phyloP scores from a whole-genome alignment of 306 rosid species.

The Clitoria ternatea region DNA sequence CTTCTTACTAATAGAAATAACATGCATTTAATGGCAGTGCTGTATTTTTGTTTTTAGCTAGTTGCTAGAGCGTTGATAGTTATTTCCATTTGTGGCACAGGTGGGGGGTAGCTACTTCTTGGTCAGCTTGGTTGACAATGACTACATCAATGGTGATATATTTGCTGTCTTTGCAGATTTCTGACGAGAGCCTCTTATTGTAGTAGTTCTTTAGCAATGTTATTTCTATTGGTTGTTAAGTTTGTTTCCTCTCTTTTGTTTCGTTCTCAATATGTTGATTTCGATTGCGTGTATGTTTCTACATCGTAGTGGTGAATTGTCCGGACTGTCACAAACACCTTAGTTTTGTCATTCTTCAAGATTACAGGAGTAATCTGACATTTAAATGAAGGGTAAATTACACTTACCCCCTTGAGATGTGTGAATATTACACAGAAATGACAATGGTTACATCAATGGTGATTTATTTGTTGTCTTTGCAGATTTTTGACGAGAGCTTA shows the following conservation, averaged over 20 bases:
- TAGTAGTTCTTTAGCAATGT: neutral
- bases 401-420: too few relatives aligned
- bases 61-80: neutral
- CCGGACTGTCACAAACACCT: neutral
- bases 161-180: slow-evolving; percentile 59
- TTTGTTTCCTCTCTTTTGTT: neutral
- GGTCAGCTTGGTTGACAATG: slow-evolving; percentile 97
- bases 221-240: slow-evolving; percentile 16
- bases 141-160: slow-evolving; percentile 62
- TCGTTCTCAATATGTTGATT: neutral
- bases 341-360: slow-evolving; percentile 22
- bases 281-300: neutral
- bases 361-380: neutral
- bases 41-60: neutral
- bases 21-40: neutral
- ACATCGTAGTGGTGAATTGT: slow-evolving; percentile 14
- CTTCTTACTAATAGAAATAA: neutral
- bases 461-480: slow-evolving; percentile 66
- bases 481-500: slow-evolving; percentile 40
- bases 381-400: slow-evolving; percentile 15
- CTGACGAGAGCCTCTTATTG: slow-evolving; percentile 30
- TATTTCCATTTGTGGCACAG: slow-evolving; percentile 46
- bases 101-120: slow-evolving; percentile 66
- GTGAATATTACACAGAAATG: too few relatives aligned
- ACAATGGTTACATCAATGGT: slow-evolving; percentile 66